Evolutionary conservation across 2,329 filamentous ascomycete genomes (phyloP), one percentile per base, ranked within the genome.

Genomic region (Sporothrix euskadiensis): DNA sequence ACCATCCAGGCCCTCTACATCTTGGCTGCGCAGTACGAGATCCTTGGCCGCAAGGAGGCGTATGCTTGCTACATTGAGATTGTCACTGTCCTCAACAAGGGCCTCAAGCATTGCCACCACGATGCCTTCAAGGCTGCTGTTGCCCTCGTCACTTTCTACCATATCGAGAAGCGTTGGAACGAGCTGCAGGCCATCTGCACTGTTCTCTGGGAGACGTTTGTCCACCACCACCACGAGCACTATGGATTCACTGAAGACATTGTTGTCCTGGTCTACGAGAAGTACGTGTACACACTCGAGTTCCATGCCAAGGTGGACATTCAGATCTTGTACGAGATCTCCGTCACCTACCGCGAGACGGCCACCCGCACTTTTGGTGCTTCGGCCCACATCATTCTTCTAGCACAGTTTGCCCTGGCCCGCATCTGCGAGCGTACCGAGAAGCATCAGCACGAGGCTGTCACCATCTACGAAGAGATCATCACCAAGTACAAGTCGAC

Each of bases 201-300:
- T 1, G 79, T 82, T 19, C 77, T 87, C 9, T 88, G 85, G 85
- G 82, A 84, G 61, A 84, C 82, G 0, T 80, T 85, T 59, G 78
- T 84, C 19, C 80, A 81, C 5, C 81, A 54, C 80, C 16, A 81
- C 81, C 73, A 79, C 81, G 44, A 47, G 3, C 52, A 22, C 16
- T 71, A 68, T 35, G 78, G 76, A 22, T 81, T 84, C 57, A 83
- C 84, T 0, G 83, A 84, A 56, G 81, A 82, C 26, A 76, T 84
- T 30, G 78, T 86, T 3, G 82, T 84, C 73, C 81, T 85, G 74
- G 81, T 86, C 68, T 85, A 84, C 76, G 78, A 81, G 30, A 83
- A 83, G 49, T 87, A 87, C 77, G 81, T 82, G 63, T 81, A 83
- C 49, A 82, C 85, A n/a, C 76, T 87, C 22, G 83, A 85, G 71